Evolutionary conservation across 805 yeast genomes (phyloP).

Genomic region (Phaffomyces opuntiae): DNA sequence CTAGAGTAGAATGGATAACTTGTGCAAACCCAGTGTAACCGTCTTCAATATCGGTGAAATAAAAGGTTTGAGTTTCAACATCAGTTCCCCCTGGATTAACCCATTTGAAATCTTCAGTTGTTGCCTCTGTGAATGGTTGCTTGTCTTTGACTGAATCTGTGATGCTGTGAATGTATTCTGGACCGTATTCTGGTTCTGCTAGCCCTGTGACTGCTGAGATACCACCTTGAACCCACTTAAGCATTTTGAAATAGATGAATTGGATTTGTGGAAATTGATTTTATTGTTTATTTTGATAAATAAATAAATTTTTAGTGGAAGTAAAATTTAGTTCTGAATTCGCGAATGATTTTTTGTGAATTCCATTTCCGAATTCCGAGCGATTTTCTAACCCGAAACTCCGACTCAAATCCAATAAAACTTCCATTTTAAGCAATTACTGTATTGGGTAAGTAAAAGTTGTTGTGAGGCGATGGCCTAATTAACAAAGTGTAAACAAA

Average conservation of each 20-base stretch:
- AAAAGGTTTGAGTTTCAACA: slow-evolving; percentile 94
- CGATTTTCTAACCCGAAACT: no score
- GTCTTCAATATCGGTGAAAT: slow-evolving; percentile 57
- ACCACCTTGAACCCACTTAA: slow-evolving; percentile 79
- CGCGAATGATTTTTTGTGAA: no score
- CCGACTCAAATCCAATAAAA: no score
- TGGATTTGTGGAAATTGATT: not conserved
- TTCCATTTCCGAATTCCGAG: not conserved
- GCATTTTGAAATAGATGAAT: slow-evolving; percentile 33
- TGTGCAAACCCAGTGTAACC: slow-evolving; percentile 86
- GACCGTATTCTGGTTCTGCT: slow-evolving; percentile 96
- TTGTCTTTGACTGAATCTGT: slow-evolving; percentile 49
- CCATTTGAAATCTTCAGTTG: slow-evolving; percentile 71
- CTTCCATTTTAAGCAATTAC: no score
- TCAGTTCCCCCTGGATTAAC: slow-evolving; percentile 69
- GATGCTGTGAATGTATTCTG: slow-evolving; percentile 85
- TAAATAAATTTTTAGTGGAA: no score
- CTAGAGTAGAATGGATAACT: slow-evolving; percentile 85
- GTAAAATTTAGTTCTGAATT: not conserved
- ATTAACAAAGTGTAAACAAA: no score
- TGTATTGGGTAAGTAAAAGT: no score
- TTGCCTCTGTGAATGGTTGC: slow-evolving; percentile 54
- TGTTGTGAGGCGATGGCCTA: no score
- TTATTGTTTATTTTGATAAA: not conserved
- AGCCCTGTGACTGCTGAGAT: slow-evolving; percentile 94